Base-by-base conservation (phyloP, 106 monocot genomes). In the Vanilla planifolia region DNA sequence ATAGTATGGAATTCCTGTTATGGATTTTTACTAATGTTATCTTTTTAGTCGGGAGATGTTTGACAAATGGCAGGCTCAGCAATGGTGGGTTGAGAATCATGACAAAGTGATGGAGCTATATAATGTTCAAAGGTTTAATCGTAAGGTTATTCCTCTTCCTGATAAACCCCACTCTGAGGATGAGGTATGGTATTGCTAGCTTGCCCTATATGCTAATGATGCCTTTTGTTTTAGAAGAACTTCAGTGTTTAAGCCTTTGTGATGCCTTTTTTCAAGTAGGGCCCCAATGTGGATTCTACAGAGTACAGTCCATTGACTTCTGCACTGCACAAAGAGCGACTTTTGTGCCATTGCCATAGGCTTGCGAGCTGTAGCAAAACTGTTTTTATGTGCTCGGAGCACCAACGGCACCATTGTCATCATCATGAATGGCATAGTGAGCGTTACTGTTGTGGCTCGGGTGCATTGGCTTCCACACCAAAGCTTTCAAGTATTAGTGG, bases 401-500 rank as follows among this genome's bases (percentile, higher is more conserved):
- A 79, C 4, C 65, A 80, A 13, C 33, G 47, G 20, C 25, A 11
- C 44, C 21, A 2, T 15, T 3, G 16, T 10, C 24, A 15, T 3
- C 59, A 64, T 42, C 69, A 59, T 15, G 42, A 69, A 28, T 56
- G 48, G 14, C 25, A 63, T 42, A 15, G 43, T 20, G 51, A 57
- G 6, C 72, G 64, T 2, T 72, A 66, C 13, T 68, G 62, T 46
- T 61, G 76, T 58, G 66, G 62, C 39, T 72, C 67, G 7, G 67
- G 71, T 25, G 77, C 63, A 1, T 78, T 94, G 1, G 63, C 79
- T 17, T 78, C 86, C 14, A 81, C 89, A 1, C 89, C 95, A 0
- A 95, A 89, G 55, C 43, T 95, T 24, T 95, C 95, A 2, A 89
- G 93, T 81, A 85, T 89, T 34, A 89, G 89, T 24, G 89, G 85